Evolutionary conservation across 139 green algal genomes (phyloP).

Genomic region (Zygnema circumcarinatum): DNA sequence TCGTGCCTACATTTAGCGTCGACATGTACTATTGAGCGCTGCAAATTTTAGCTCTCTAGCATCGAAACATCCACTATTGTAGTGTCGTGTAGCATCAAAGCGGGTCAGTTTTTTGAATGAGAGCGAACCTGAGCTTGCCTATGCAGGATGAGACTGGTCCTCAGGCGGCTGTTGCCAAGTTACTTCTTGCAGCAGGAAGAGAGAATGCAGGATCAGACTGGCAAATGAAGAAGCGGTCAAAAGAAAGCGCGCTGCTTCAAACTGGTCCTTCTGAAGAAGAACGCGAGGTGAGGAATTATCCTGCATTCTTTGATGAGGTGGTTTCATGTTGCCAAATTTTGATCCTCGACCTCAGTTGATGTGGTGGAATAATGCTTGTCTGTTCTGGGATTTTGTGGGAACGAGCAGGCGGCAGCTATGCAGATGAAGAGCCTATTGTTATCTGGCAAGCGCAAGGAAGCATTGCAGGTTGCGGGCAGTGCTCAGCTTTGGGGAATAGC

Average conservation of each 20-base stretch:
- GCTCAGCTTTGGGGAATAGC: slow-evolving; percentile 73
- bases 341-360: too few relatives aligned
- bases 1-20: too few relatives aligned
- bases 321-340: too few relatives aligned
- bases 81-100: too few relatives aligned
- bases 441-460: slow-evolving; percentile 42
- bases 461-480: slow-evolving; percentile 51
- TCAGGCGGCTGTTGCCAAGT: slow-evolving; percentile 37
- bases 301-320: too few relatives aligned
- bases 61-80: too few relatives aligned
- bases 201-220: not conserved
- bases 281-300: not conserved
- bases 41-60: too few relatives aligned
- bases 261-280: not conserved
- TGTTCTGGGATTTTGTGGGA: not conserved
- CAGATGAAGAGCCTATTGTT: slow-evolving; percentile 51
- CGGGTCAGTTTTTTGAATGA: too few relatives aligned
- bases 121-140: too few relatives aligned
- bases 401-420: slow-evolving; percentile 6
- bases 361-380: too few relatives aligned
- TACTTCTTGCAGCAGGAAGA: not conserved
- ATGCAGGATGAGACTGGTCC: slow-evolving; percentile 32
- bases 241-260: not conserved
- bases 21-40: too few relatives aligned
- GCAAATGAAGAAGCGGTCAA: not conserved